phyloP scores from a whole-genome alignment of 768 basidiomycete species.

The Tylopilus vinaceipallidus region DNA sequence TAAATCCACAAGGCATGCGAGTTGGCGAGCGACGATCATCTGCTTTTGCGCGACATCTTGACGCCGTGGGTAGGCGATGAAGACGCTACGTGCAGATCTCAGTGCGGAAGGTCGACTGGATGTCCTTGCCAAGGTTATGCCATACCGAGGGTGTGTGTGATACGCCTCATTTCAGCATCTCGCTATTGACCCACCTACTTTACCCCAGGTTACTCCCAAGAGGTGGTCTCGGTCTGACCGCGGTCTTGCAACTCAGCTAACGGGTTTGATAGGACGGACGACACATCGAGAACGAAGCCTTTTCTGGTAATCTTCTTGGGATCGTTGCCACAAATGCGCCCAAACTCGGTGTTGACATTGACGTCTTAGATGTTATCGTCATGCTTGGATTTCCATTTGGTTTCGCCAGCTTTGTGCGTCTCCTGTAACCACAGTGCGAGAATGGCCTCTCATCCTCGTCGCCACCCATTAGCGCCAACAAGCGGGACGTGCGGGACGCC shows the following conservation, averaged over 20 bases:
- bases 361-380: constrained; percentile 82
- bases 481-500: constrained; percentile 81
- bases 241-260: too few species aligned
- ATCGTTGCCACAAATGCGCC: constrained; percentile 89
- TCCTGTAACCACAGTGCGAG: not conserved
- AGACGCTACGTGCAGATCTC: constrained; percentile 65
- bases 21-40: constrained; percentile 46
- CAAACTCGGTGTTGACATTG: constrained; percentile 90
- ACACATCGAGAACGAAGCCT: constrained; percentile 82
- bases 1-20: constrained; percentile 83
- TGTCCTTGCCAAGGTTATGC: constrained; percentile 70
- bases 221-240: constrained; percentile 44
- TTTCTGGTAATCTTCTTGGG: constrained; percentile 78
- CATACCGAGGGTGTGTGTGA: constrained; percentile 75
- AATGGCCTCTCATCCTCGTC: not conserved
- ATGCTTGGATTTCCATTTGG: constrained; percentile 83
- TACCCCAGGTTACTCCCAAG: constrained; percentile 63
- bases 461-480: constrained; percentile 66
- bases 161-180: not conserved
- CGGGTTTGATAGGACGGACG: constrained; percentile 61
- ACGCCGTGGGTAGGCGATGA: constrained; percentile 63
- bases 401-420: constrained; percentile 74
- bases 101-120: constrained; percentile 75
- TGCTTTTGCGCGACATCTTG: not conserved
- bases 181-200: not conserved